phyloP scores from a whole-genome alignment of 305 asterid genomes.

The Fraxinus xanthoxyloides region DNA sequence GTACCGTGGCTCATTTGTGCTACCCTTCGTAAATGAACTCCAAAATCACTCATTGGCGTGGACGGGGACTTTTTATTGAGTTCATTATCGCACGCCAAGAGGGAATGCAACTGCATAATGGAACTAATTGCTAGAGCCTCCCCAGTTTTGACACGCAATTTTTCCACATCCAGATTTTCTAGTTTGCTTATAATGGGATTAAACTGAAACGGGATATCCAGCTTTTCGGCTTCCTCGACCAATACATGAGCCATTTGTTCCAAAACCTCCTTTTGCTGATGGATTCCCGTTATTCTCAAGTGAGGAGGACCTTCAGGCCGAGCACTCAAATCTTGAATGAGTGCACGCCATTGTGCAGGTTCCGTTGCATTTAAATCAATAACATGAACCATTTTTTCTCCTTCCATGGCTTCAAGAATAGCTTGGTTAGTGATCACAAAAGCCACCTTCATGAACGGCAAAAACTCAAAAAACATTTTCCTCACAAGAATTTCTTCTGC shows the following conservation, averaged over 20 bases:
- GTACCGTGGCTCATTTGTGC: constrained; percentile 42
- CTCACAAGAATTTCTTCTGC: constrained; percentile 63
- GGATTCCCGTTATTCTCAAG: constrained; percentile 76
- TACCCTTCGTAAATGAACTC: constrained; percentile 47
- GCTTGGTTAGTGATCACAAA: constrained; percentile 78
- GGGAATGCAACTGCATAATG: constrained; percentile 61
- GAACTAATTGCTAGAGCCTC: constrained; percentile 88
- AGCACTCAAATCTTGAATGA: constrained; percentile 76
- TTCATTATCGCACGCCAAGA: constrained; percentile 50
- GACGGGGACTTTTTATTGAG: constrained; percentile 38
- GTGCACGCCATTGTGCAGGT: constrained; percentile 81
- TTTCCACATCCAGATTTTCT: constrained; percentile 66
- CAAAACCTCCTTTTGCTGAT: constrained; percentile 60
- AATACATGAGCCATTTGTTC: constrained; percentile 75
- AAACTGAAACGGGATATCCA: constrained; percentile 89
- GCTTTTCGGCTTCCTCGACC: constrained; percentile 71
- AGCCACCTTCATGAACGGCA: constrained; percentile 80
- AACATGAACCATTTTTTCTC: constrained; percentile 87
- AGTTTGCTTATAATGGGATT: constrained; percentile 60
- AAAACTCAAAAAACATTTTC: constrained; percentile 68
- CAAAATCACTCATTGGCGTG: constrained; percentile 33
- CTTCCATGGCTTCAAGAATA: constrained; percentile 91
- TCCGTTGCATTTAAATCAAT: constrained; percentile 68
- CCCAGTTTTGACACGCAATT: constrained; percentile 79
- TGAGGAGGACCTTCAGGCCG: constrained; percentile 97